Conservation (phyloP, 179 eudicot genomes). For the Pouteria campechiana region DNA sequence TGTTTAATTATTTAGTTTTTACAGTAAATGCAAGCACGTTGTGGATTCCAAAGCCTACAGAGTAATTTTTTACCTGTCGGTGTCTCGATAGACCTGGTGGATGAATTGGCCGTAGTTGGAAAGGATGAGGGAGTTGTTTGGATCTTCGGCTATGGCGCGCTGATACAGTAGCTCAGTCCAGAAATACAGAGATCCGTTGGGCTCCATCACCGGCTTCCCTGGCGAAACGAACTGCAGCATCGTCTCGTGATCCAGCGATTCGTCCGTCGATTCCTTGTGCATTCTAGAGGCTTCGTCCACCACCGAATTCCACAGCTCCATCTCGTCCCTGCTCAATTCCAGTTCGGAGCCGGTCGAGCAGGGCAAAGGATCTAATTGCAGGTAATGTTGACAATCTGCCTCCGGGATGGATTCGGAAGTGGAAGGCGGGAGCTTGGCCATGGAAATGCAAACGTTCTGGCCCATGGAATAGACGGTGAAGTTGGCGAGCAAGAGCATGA, state of each 20-base stretch:
- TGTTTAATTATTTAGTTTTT: not conserved
- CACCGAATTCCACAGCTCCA: conserved; percentile 38
- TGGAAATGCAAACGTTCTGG: conserved; percentile 25
- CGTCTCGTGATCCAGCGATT: conserved; percentile 39
- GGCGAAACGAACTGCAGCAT: conserved; percentile 57
- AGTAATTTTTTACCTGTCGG: conserved; percentile 71
- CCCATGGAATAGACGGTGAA: conserved; percentile 75
- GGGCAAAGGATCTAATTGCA: no score
- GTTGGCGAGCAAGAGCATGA: conserved; percentile 83
- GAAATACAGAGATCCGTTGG: conserved; percentile 19
- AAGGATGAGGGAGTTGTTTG: conserved; percentile 52
- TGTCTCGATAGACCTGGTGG: conserved; percentile 61
- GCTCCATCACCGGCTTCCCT: conserved; percentile 36
- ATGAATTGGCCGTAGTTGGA: conserved; percentile 89
- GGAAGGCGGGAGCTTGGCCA: conserved; percentile 7
- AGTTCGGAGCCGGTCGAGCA: no score
- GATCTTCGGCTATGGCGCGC: conserved; percentile 47
- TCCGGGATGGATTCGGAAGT: conserved; percentile 2
- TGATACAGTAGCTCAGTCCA: conserved; percentile 51
- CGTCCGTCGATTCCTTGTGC: conserved; percentile 29
- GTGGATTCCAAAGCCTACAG: no score
- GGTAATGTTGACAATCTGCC: no score
- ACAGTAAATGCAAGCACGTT: no score
- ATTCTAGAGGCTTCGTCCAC: conserved; percentile 57
- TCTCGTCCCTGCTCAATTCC: conserved; percentile 19